Evolutionary conservation across 768 basidiomycete species (phyloP).

Genomic region (Boletus fagicola): DNA sequence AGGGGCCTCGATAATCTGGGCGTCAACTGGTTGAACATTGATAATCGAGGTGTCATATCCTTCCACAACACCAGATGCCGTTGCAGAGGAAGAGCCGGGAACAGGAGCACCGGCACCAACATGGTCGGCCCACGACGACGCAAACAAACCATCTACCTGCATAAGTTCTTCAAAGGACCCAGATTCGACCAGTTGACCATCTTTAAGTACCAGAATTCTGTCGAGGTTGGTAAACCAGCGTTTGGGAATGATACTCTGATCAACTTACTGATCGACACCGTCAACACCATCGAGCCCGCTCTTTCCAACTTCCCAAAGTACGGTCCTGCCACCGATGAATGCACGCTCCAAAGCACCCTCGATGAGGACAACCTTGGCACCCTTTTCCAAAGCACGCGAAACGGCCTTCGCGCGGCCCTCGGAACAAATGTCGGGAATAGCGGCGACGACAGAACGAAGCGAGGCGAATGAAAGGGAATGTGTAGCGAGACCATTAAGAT

Average conservation of each 20-base stretch:
- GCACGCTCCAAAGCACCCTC: slow-evolving; percentile 26
- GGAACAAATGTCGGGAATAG: slow-evolving; percentile 77
- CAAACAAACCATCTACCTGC: slow-evolving; percentile 67
- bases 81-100: slow-evolving; percentile 30
- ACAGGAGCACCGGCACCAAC: slow-evolving; percentile 53
- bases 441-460: slow-evolving; percentile 78
- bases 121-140: slow-evolving; percentile 88
- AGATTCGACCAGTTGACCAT: slow-evolving; percentile 84
- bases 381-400: slow-evolving; percentile 26
- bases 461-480: slow-evolving; percentile 82
- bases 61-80: slow-evolving; percentile 25
- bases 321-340: slow-evolving; percentile 19
- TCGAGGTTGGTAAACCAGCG: not conserved
- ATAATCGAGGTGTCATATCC: slow-evolving; percentile 27
- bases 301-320: slow-evolving; percentile 29
- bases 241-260: not conserved
- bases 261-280: slow-evolving; percentile 56
- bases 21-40: slow-evolving; percentile 18
- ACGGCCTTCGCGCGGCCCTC: slow-evolving; percentile 25
- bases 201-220: slow-evolving; percentile 88
- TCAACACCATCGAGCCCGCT: slow-evolving; percentile 45
- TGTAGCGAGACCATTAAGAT: slow-evolving; percentile 86
- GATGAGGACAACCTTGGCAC: slow-evolving; percentile 25
- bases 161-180: slow-evolving; percentile 80
- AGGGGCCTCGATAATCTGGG: slow-evolving; percentile 20